A percentile compares a stretch with the other conserved stretches of the same genome.
phyloP scores from a whole-genome alignment of 306 rosid genomes.

The Arachis hypogaea region DNA sequence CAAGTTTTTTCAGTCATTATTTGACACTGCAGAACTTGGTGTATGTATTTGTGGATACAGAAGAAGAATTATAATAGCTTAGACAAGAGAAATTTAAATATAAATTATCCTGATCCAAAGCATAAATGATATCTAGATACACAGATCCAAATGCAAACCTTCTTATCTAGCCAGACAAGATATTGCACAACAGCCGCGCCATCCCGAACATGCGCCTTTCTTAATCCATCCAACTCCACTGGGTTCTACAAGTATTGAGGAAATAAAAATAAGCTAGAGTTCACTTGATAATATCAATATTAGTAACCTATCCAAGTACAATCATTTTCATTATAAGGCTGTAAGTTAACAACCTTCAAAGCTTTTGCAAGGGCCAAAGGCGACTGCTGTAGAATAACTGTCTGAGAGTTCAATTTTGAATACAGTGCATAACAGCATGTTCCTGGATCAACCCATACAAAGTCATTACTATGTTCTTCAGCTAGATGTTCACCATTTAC shows the following conservation, averaged over 20 bases:
- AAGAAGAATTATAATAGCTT: not conserved
- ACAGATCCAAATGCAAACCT: slow-evolving; percentile 55
- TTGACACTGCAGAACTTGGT: slow-evolving; percentile 15
- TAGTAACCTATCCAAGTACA: not conserved
- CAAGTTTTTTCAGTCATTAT: slow-evolving; percentile 42
- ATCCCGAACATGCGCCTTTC: slow-evolving; percentile 83
- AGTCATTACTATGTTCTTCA: slow-evolving; percentile 48
- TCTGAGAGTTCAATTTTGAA: slow-evolving; percentile 66
- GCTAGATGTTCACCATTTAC: slow-evolving; percentile 52
- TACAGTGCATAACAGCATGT: slow-evolving; percentile 87
- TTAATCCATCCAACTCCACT: slow-evolving; percentile 87
- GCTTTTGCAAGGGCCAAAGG: slow-evolving; percentile 99
- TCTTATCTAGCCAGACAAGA: slow-evolving; percentile 90
- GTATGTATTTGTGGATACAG: not conserved
- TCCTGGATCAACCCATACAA: slow-evolving; percentile 88
- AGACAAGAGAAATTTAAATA: slow-evolving; percentile 17
- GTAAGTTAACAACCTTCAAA: slow-evolving; percentile 64
- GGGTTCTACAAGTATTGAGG: slow-evolving; percentile 63
- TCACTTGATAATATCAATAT: slow-evolving; percentile 7
- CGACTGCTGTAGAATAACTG: slow-evolving; percentile 77
- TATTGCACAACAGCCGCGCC: slow-evolving; percentile 97
- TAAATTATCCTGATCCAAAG: slow-evolving; percentile 10
- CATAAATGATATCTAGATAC: slow-evolving; percentile 26
- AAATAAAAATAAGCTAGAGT: slow-evolving; percentile 10
- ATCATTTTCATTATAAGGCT: slow-evolving; percentile 1